Conservation (phyloP, 2,329 filamentous ascomycete genomes). For the Eurotiales sp. region DNA sequence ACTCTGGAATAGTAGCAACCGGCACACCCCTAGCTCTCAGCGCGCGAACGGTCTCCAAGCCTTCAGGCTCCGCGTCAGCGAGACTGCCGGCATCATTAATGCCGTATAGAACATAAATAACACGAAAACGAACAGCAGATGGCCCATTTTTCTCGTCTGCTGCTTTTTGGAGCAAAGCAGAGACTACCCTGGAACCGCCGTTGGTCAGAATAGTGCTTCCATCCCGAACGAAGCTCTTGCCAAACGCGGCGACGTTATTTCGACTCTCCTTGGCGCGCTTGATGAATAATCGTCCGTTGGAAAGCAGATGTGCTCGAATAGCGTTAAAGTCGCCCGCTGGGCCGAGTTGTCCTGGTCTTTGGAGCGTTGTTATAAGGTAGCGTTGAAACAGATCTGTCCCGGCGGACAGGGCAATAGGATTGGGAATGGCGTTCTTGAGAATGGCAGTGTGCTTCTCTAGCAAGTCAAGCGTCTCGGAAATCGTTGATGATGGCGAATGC, state of each 20-base stretch:
- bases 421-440: slow-evolving; percentile 74
- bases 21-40: slow-evolving; percentile 72
- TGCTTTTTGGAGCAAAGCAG: slow-evolving; percentile 69
- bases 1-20: slow-evolving; percentile 75
- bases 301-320: slow-evolving; percentile 76
- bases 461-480: slow-evolving; percentile 88
- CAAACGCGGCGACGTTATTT: slow-evolving; percentile 75
- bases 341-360: slow-evolving; percentile 50
- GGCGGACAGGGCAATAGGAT: slow-evolving; percentile 87
- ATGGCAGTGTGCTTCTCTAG: slow-evolving; percentile 72
- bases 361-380: slow-evolving; percentile 75
- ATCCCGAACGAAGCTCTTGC: slow-evolving; percentile 73
- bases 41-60: slow-evolving; percentile 64
- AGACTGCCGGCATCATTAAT: slow-evolving; percentile 25
- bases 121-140: slow-evolving; percentile 68
- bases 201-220: slow-evolving; percentile 83
- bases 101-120: slow-evolving; percentile 67
- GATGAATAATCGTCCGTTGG: slow-evolving; percentile 83
- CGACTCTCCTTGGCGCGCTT: slow-evolving; percentile 79
- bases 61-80: slow-evolving; percentile 55
- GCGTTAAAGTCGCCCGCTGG: slow-evolving; percentile 70
- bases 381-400: slow-evolving; percentile 94
- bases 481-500: slow-evolving; percentile 74
- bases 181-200: slow-evolving; percentile 80
- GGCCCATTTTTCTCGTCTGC: slow-evolving; percentile 57